phyloP scores from a whole-genome alignment of 2,329 filamentous ascomycete genomes.

The Xylaria polymorpha region DNA sequence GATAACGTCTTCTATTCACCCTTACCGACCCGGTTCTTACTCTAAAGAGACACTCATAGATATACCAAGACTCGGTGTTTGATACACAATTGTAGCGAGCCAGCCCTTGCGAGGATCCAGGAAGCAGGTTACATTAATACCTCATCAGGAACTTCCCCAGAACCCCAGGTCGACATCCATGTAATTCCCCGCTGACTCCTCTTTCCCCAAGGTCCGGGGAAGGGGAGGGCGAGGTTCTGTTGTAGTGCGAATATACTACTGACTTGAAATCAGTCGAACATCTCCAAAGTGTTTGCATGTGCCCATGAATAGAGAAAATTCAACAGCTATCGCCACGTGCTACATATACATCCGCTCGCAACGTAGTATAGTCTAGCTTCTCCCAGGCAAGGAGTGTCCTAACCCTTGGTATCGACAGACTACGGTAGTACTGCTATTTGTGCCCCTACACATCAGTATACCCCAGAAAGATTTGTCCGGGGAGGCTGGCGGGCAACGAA shows the following conservation, averaged over 20 bases:
- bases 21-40: not conserved
- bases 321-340: constrained; percentile 22
- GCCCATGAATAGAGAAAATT: constrained; percentile 5
- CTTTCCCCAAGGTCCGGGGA: constrained; percentile 19
- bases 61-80: constrained; percentile 20
- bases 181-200: constrained; percentile 30
- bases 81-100: constrained; percentile 6
- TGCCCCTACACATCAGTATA: not conserved
- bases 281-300: constrained; percentile 17
- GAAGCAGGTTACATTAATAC: constrained; percentile 4
- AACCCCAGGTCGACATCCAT: constrained; percentile 15
- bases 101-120: not conserved
- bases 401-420: constrained; percentile 18
- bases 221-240: not conserved
- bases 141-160: constrained; percentile 21
- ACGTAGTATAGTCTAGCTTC: constrained; percentile 4
- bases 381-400: constrained; percentile 5
- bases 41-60: not conserved
- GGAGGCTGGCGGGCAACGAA: not conserved
- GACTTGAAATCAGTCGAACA: not conserved
- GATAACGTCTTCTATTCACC: not conserved
- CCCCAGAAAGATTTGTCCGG: constrained; percentile 7
- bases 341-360: not conserved
- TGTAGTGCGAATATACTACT: constrained; percentile 3
- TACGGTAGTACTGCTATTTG: not conserved